Evolutionary conservation across 73 alveolate genomes (phyloP), one percentile per base, ranked within the genome.

Genomic region (Blepharisma japonicum): DNA sequence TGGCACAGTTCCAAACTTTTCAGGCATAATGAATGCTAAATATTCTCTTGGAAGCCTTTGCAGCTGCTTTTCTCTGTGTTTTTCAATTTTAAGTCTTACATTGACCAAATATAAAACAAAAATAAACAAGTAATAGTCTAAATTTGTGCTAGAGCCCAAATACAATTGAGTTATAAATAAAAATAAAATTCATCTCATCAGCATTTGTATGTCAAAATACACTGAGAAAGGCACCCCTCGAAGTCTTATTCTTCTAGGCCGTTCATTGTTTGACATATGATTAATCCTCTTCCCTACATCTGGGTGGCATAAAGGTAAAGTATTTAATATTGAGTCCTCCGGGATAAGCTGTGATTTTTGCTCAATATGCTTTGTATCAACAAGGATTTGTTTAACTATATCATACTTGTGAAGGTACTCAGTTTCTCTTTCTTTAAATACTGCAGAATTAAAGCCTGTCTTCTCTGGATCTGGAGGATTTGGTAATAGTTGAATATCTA

Each of bases 341-440:
- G 74, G 74, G 46, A 61, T 61, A 9, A 61, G 18, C 23, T n/a
- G 47, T 14, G 50, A 20, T 0, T 5, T 39, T 25, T 61, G 74
- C 5, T n/a, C 39, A 1, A 3, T 5, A 39, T 61, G 38, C 2
- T 25, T n/a, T 0, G 38, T 61, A 5, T 61, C 74, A 9, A 61
- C 2, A 61, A 61, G 74, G 18, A 61, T 8, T 25, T 61, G 74
- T 39, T 61, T 61, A 2, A 39, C 74, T 9, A 61, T 14, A 18
- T 61, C 74, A 25, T 61, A 61, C 23, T 61, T 61, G 14, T 25
- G 14, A 14, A 61, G 39, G 47, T 61, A 61, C 23, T 61, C 74
- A 14, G 2, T 9, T 61, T 61, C 74, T 61, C 74, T n/a, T 8
- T 20, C 47, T 39, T 61, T 61, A 25, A 61, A 61, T 9, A 5